Conservation (phyloP, 495 filamentous ascomycete genomes). For the Annulohypoxylon moriforme region DNA sequence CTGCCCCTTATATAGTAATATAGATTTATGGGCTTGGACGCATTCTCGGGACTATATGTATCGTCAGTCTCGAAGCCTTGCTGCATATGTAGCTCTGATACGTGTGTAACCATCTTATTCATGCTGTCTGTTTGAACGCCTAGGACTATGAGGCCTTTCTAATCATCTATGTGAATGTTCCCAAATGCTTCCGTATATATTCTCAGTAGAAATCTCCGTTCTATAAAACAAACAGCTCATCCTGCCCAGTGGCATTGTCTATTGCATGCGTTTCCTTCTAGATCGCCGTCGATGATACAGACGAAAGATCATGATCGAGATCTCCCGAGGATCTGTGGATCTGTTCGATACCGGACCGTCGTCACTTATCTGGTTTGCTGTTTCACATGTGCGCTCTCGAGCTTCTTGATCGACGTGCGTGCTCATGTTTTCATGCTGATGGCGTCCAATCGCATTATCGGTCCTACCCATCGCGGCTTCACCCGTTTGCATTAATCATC, state of each 20-base stretch:
- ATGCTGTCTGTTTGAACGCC: conserved; percentile 9
- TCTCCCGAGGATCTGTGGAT: conserved; percentile 36
- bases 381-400: conserved; percentile 28
- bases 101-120: conserved; percentile 7
- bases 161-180: neutral
- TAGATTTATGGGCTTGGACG: neutral
- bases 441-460: neutral
- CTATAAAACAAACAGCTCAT: neutral
- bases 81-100: conserved; percentile 10
- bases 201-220: neutral
- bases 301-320: conserved; percentile 16
- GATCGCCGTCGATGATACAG: conserved; percentile 26
- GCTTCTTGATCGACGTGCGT: conserved; percentile 14
- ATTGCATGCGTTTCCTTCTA: neutral
- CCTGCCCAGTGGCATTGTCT: neutral
- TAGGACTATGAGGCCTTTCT: neutral
- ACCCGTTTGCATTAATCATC: conserved; percentile 2
- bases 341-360: conserved; percentile 38
- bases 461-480: neutral
- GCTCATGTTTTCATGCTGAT: neutral
- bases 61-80: conserved; percentile 21
- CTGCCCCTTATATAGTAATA: neutral
- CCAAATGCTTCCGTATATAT: neutral
- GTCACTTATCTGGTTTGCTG: conserved; percentile 27
- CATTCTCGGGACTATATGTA: conserved; percentile 12